phyloP scores from a whole-genome alignment of 169 alveolate genomes.

The Cryptosporidium tyzzeri region DNA sequence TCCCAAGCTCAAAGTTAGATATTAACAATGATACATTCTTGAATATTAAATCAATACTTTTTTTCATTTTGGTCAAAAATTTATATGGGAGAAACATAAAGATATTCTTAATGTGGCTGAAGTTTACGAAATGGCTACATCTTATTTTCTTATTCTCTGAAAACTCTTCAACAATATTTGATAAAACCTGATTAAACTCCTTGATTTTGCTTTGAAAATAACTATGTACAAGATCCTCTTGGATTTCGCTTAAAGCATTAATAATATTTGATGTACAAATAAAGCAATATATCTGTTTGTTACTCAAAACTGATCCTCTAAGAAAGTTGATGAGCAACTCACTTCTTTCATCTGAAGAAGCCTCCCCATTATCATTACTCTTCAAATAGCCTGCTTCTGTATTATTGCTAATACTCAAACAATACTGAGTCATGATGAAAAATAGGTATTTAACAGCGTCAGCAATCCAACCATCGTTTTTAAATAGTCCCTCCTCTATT shows the following conservation, averaged over 20 bases:
- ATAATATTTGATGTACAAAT: constrained; percentile 44
- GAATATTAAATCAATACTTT: constrained; percentile 27
- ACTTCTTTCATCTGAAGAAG: neutral
- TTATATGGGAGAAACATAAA: constrained; percentile 33
- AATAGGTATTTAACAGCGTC: constrained; percentile 34
- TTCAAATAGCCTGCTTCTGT: neutral
- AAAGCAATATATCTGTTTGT: constrained; percentile 42
- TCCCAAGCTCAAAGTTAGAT: constrained; percentile 20
- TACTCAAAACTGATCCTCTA: constrained; percentile 8
- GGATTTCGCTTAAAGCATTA: constrained; percentile 19
- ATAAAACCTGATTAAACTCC: constrained; percentile 3
- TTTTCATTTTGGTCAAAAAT: neutral
- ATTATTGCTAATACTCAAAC: constrained; percentile 2
- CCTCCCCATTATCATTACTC: neutral
- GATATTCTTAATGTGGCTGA: constrained; percentile 31
- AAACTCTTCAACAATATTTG: neutral
- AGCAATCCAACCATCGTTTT: constrained; percentile 30
- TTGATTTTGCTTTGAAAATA: constrained; percentile 17
- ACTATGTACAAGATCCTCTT: constrained; percentile 11
- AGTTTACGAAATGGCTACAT: neutral
- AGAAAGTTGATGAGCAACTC: constrained; percentile 5
- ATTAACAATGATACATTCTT: constrained; percentile 4
- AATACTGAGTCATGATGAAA: constrained; percentile 36
- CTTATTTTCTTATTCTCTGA: neutral
- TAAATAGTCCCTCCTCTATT: neutral